phyloP scores from a whole-genome alignment of 2,329 filamentous ascomycete genomes.

The Apiospora kogelbergensis region DNA sequence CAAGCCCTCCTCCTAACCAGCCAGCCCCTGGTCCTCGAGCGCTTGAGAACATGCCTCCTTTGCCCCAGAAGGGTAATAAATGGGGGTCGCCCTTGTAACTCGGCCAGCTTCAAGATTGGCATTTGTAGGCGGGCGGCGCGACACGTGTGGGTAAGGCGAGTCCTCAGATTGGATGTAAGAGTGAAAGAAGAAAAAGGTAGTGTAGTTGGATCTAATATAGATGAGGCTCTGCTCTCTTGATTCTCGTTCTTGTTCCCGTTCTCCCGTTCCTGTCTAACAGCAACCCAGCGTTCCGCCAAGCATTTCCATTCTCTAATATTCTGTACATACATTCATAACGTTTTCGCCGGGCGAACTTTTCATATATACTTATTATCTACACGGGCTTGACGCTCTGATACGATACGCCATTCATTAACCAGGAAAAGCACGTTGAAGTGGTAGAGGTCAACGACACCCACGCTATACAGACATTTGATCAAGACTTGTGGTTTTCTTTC shows the following conservation, averaged over 20 bases:
- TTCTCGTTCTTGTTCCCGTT: background rate
- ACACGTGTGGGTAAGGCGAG: background rate
- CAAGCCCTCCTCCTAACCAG: background rate
- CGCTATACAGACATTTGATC: background rate
- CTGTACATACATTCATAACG: background rate
- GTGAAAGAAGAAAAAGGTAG: background rate
- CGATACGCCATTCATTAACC: background rate
- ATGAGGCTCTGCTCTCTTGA: background rate
- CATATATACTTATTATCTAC: background rate
- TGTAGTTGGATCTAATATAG: background rate
- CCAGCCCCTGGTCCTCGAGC: background rate
- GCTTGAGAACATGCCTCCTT: background rate
- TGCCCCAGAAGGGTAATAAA: background rate
- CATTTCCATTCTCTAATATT: background rate
- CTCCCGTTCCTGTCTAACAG: background rate
- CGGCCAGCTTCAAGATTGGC: background rate
- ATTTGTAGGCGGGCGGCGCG: background rate
- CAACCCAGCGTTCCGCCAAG: background rate
- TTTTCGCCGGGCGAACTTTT: conserved; percentile 5
- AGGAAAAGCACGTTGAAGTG: background rate
- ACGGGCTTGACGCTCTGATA: background rate
- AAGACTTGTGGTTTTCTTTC: background rate
- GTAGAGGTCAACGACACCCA: background rate
- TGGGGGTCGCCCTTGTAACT: background rate
- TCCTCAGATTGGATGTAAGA: background rate